phyloP scores from a whole-genome alignment of 148 eudicot genomes.

The Vaccinium macrocarpon region DNA sequence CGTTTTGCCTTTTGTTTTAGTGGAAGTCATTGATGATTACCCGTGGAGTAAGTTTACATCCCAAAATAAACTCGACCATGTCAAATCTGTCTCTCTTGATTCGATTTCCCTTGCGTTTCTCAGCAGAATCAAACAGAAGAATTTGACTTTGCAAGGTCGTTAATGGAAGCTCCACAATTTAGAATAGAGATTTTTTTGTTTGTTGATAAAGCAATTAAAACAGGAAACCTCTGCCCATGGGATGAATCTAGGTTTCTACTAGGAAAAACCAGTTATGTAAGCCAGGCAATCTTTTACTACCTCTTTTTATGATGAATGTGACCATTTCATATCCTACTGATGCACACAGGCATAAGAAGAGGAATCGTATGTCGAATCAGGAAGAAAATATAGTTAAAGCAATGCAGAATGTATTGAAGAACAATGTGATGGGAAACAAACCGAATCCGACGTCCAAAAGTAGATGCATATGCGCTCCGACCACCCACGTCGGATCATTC shows the following conservation, averaged over 20 bases:
- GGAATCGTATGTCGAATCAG: neutral
- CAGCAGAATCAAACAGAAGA: neutral
- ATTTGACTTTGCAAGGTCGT: neutral
- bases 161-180: neutral
- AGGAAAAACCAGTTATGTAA: neutral
- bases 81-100: neutral
- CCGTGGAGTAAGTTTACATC: neutral
- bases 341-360: slow-evolving; percentile 7
- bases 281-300: neutral
- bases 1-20: neutral
- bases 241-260: neutral
- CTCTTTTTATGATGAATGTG: neutral
- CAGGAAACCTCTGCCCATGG: neutral
- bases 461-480: slow-evolving; percentile 12
- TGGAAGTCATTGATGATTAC: neutral
- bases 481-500: slow-evolving; percentile 12
- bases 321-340: neutral
- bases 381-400: neutral
- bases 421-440: neutral
- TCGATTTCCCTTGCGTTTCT: neutral
- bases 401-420: slow-evolving; percentile 6
- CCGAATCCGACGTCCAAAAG: neutral
- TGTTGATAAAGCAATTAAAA: too few relatives aligned
- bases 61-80: neutral
- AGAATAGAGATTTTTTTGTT: neutral